A percentile compares a stretch with the other conserved stretches of the same genome.
Evolutionary conservation across 208 protist genomes (phyloP).

Genomic region (Leishmania tarentolae): DNA sequence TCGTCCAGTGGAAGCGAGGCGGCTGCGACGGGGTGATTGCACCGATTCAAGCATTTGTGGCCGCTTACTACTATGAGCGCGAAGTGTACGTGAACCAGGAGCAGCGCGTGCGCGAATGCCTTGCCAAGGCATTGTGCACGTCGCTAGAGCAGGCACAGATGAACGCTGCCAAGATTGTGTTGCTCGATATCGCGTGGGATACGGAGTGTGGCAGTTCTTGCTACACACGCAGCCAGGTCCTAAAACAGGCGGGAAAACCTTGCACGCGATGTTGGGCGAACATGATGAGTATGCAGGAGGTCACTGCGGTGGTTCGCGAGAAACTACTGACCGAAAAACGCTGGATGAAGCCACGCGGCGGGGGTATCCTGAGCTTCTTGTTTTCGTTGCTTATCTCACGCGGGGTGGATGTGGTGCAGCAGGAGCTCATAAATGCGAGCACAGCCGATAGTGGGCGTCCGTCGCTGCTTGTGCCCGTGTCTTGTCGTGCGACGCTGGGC

Average conservation of each 20-base stretch:
- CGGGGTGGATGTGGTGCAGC: constrained; percentile 41
- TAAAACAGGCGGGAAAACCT: constrained; percentile 13
- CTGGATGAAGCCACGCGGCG: constrained; percentile 62
- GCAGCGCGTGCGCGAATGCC: constrained; percentile 57
- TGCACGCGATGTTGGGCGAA: constrained; percentile 36
- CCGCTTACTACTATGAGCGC: constrained; percentile 67
- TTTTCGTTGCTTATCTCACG: constrained; percentile 74
- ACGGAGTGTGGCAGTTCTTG: constrained; percentile 7
- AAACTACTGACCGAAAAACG: constrained; percentile 35
- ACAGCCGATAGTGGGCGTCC: constrained; percentile 14
- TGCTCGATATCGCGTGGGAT: constrained; percentile 54
- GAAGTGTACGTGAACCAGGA: constrained; percentile 49
- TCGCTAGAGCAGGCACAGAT: constrained; percentile 67
- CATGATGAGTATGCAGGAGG: constrained; percentile 44
- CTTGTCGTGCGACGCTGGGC: constrained; percentile 46
- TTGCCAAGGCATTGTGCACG: constrained; percentile 51
- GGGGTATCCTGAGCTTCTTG: constrained; percentile 74
- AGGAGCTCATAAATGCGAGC: constrained; percentile 33
- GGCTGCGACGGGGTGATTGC: constrained; percentile 66
- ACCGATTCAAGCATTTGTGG: constrained; percentile 69
- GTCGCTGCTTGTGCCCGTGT: constrained; percentile 11
- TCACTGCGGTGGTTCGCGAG: constrained; percentile 37
- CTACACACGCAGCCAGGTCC: constrained; percentile 17
- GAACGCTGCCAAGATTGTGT: constrained; percentile 47
- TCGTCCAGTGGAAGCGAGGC: constrained; percentile 65